Percentiles rank a stretch among this genome's conserved stretches.
Evolutionary conservation across 2,329 filamentous ascomycete genomes (phyloP).

Genomic region (Exophiala sideris): DNA sequence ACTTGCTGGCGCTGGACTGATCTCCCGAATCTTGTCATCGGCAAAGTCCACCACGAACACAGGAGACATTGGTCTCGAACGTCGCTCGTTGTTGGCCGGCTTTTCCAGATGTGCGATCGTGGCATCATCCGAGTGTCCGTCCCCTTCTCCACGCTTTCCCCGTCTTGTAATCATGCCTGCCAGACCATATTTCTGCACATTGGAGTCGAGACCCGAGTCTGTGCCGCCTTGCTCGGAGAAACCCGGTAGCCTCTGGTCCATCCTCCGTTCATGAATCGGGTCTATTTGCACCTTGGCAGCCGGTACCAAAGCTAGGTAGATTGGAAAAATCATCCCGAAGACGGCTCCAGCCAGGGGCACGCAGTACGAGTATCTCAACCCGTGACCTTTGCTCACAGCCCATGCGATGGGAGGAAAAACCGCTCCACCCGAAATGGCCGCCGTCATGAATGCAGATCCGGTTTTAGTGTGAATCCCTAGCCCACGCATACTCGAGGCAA

Average conservation of each 20-base stretch:
- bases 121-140: conserved; percentile 1
- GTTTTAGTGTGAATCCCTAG: conserved; percentile 58
- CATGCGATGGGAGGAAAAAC: conserved; percentile 54
- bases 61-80: background rate
- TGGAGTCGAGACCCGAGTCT: conserved; percentile 2
- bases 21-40: background rate
- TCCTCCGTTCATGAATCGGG: conserved; percentile 38
- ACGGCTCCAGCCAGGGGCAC: conserved; percentile 53
- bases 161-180: conserved; percentile 18
- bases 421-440: conserved; percentile 53
- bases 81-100: background rate
- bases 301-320: conserved; percentile 52
- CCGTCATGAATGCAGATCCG: conserved; percentile 52
- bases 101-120: conserved; percentile 21
- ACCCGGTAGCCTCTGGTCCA: conserved; percentile 1
- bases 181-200: conserved; percentile 10
- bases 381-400: conserved; percentile 40
- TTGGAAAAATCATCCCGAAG: conserved; percentile 50
- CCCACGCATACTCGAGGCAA: conserved; percentile 56
- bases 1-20: background rate
- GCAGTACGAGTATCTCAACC: conserved; percentile 49
- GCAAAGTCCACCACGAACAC: conserved; percentile 10
- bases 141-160: conserved; percentile 11
- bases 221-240: background rate
- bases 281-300: conserved; percentile 51